Evolutionary conservation across 2,329 filamentous ascomycete genomes (phyloP).

Genomic region (Venturia nashicola): DNA sequence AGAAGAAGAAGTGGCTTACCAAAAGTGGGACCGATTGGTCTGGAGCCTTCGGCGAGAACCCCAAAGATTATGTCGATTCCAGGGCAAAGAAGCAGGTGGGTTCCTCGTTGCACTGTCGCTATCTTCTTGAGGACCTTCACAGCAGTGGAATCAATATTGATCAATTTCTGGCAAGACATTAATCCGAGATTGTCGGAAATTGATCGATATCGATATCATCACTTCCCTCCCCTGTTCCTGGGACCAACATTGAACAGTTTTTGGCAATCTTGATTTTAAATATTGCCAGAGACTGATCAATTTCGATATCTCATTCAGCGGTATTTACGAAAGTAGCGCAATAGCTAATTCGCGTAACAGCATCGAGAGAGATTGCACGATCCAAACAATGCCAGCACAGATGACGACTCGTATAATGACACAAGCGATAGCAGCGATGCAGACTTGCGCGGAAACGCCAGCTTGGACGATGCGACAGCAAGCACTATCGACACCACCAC

Average conservation of each 20-base stretch:
- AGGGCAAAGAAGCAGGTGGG: conserved; percentile 32
- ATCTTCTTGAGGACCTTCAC: neutral
- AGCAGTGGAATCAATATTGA: neutral
- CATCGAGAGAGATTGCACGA: conserved; percentile 39
- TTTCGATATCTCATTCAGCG: neutral
- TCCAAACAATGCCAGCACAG: conserved; percentile 33
- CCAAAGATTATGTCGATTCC: conserved; percentile 44
- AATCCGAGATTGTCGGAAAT: neutral
- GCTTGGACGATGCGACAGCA: neutral
- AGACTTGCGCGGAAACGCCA: conserved; percentile 28
- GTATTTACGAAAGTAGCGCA: neutral
- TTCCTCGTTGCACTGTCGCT: neutral
- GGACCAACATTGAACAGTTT: neutral
- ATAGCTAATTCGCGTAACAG: conserved; percentile 14
- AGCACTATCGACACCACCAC: conserved; percentile 4
- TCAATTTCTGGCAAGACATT: neutral
- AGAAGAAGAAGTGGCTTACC: conserved; percentile 65
- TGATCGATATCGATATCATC: no score
- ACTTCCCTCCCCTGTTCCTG: no score
- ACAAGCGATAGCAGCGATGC: conserved; percentile 29
- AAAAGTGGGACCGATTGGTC: conserved; percentile 78
- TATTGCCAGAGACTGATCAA: no score
- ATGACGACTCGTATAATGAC: conserved; percentile 30
- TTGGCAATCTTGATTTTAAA: no score
- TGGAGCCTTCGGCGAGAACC: conserved; percentile 72